phyloP scores from a whole-genome alignment of 805 yeast genomes.

The Candida dajiaensis region DNA sequence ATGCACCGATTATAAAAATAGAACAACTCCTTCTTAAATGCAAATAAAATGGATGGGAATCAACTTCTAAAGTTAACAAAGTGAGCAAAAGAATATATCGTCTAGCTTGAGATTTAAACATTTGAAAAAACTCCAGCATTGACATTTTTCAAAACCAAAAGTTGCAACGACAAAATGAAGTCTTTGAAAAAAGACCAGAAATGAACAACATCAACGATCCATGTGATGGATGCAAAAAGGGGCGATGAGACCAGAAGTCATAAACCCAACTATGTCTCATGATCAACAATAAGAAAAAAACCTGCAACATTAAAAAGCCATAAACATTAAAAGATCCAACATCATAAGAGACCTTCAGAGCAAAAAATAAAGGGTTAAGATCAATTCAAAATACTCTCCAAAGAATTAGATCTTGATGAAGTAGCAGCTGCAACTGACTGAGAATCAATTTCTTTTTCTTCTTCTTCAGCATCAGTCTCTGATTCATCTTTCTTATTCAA shows the following conservation, averaged over 20 bases:
- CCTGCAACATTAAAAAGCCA: background rate
- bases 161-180: background rate
- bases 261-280: background rate
- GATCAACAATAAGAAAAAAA: too few species aligned
- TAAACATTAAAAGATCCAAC: background rate
- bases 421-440: background rate
- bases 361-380: background rate
- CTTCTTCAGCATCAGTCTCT: conserved; percentile 2
- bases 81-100: background rate
- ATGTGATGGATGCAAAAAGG: background rate
- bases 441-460: background rate
- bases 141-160: background rate
- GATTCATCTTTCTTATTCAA: background rate
- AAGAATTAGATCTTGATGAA: conserved; percentile 1
- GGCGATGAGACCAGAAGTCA: background rate
- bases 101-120: background rate
- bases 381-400: conserved; percentile 8
- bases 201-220: background rate
- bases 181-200: background rate
- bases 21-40: background rate
- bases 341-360: background rate
- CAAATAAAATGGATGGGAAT: background rate
- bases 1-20: background rate
- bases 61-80: background rate
- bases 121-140: background rate